Evolutionary conservation across 768 basidiomycete species (phyloP).

Genomic region (Hypholoma sublateritium): DNA sequence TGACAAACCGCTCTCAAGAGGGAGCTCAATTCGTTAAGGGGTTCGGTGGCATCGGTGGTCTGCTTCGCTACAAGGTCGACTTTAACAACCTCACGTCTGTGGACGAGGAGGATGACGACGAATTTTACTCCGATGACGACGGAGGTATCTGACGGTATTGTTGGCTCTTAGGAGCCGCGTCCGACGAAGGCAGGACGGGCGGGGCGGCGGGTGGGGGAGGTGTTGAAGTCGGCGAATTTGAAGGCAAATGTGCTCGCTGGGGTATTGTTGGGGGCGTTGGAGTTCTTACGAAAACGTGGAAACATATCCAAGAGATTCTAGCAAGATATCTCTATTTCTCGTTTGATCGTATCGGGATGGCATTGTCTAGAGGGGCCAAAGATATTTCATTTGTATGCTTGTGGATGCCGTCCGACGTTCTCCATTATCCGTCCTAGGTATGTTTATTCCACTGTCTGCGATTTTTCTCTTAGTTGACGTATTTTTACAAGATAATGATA

Average conservation of each 20-base stretch:
- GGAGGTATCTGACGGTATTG: slow-evolving; percentile 83
- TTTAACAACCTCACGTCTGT: slow-evolving; percentile 74
- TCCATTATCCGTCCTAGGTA: slow-evolving; percentile 14
- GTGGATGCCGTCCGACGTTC: slow-evolving; percentile 11
- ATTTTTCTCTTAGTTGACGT: too few species aligned
- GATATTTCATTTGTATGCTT: slow-evolving; percentile 12
- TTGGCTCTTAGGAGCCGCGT: slow-evolving; percentile 83
- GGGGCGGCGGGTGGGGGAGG: slow-evolving; percentile 50
- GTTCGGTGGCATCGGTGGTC: slow-evolving; percentile 96
- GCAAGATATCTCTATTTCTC: slow-evolving; percentile 5
- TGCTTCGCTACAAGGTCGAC: slow-evolving; percentile 97
- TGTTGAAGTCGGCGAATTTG: background rate
- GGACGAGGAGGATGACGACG: slow-evolving; percentile 88
- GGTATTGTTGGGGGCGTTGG: slow-evolving; percentile 1
- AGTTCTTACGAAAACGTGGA: slow-evolving; percentile 6
- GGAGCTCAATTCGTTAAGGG: slow-evolving; percentile 98
- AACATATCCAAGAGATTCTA: slow-evolving; percentile 4
- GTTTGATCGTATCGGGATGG: slow-evolving; percentile 5
- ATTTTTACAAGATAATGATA: slow-evolving; percentile 1
- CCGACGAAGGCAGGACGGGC: slow-evolving; percentile 63
- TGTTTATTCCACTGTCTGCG: background rate
- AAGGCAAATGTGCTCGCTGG: slow-evolving; percentile 2
- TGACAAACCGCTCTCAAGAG: slow-evolving; percentile 95
- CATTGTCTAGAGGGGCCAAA: slow-evolving; percentile 9
- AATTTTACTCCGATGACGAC: slow-evolving; percentile 79